Evolutionary conservation across 2,329 filamentous ascomycete genomes (phyloP), one percentile per base, ranked within the genome.

Genomic region (Sporothrix luriei): DNA sequence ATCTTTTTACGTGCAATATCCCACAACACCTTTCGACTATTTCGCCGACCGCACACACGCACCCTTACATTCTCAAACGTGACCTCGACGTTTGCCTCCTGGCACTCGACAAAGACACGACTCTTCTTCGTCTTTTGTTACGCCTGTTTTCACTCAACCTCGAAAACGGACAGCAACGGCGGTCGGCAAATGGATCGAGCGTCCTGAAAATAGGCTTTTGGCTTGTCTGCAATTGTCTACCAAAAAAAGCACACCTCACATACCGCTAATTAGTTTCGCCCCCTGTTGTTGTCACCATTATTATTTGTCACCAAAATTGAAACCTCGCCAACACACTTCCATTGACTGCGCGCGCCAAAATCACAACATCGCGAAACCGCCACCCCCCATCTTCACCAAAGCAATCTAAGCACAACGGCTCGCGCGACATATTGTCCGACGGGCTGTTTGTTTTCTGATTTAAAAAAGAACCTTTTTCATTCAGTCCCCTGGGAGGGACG

Each of bases 131-230:
- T 64, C 46, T 59, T 57, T 62, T 61, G 29, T 29, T 55, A 24
- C 49, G 19, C 24, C 33, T 69, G 38, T 24, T 43, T 64, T 65
- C 40, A 40, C 29, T 29, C 40, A 43, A 43, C 43, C n/a, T 26
- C 5, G 21, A 24, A 24, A 52, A 62, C 33, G 62, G 24, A 59
- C 64, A 64, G 43, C 48, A 40, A 66, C n/a, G 57, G 57, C 67
- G 67, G 67, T 64, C 67, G 67, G 55, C 67, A 64, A 11, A 69
- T 55, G 67, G 48, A 54, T 64, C 57, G 57, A 69, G 24, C 61
- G 61, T 57, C 38, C 16, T 51, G 5, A 26, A 66, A 69, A 69
- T 55, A 54, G 33, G 40, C 40, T 43, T 11, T 43, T 43, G 46
- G 46, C 26, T 52, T 55, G 43, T 43, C 46, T 11, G n/a, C 66